Conservation (phyloP, 345 rosid species). For the Linum trigynum region DNA sequence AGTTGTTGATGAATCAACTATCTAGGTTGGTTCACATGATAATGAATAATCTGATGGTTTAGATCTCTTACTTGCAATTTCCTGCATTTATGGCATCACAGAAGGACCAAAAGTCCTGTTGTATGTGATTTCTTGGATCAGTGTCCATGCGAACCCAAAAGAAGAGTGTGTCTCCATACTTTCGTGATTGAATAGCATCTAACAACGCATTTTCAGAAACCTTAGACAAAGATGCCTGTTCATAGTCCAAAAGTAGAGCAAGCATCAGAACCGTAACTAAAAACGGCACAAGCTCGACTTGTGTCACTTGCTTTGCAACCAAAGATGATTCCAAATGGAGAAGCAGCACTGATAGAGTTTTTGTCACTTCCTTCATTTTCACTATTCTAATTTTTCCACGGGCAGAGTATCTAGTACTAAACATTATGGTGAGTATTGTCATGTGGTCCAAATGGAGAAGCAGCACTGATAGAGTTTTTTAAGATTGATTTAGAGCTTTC, state of each 20-base stretch:
- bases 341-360: no score
- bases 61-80: constrained; percentile 68
- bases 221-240: constrained; percentile 70
- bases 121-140: constrained; percentile 67
- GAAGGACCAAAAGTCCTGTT: constrained; percentile 83
- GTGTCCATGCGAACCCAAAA: constrained; percentile 95
- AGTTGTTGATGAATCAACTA: constrained; percentile 6
- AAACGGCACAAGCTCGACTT: not conserved
- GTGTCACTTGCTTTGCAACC: not conserved
- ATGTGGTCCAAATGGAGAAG: no score
- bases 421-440: no score
- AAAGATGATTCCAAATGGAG: not conserved
- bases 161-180: constrained; percentile 73
- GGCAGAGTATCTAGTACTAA: no score
- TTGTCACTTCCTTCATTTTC: not conserved
- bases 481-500: not conserved
- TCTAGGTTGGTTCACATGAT: not conserved
- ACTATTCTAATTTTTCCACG: no score
- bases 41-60: not conserved
- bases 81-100: constrained; percentile 95
- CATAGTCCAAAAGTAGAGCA: constrained; percentile 14
- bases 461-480: no score
- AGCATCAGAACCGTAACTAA: not conserved
- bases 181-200: constrained; percentile 48
- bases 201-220: constrained; percentile 66